Evolutionary conservation across 345 rosid genomes (phyloP).

Genomic region (Limnanthes douglasii): DNA sequence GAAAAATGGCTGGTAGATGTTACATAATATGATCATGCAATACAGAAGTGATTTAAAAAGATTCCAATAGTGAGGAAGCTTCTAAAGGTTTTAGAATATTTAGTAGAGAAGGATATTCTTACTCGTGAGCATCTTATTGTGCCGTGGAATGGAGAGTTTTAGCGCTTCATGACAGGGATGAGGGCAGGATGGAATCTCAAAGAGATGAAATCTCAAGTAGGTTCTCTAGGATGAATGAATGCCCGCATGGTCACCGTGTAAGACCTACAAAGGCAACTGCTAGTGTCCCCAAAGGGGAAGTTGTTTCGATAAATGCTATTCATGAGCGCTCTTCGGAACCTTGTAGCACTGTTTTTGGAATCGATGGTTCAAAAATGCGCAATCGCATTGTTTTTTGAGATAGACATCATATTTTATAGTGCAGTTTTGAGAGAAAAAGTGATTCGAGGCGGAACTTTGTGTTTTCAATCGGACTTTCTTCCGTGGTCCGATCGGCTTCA

Average conservation of each 20-base stretch:
- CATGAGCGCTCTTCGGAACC: constrained; percentile 16
- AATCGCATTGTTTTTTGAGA: too few relatives aligned
- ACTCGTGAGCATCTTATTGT: constrained; percentile 57
- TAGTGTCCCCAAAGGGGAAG: constrained; percentile 12
- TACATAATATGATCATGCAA: constrained; percentile 92
- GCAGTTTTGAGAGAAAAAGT: too few relatives aligned
- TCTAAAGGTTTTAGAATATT: constrained; percentile 89
- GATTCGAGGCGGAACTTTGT: too few relatives aligned
- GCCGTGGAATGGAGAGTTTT: constrained; percentile 92
- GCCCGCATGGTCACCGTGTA: constrained; percentile 16
- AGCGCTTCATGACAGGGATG: too few relatives aligned
- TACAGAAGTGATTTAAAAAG: constrained; percentile 79
- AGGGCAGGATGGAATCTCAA: constrained; percentile 22
- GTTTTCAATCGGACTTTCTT: too few relatives aligned
- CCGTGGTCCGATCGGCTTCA: too few relatives aligned
- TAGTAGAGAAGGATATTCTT: constrained; percentile 69
- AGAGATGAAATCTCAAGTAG: constrained; percentile 17
- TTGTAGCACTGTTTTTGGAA: constrained; percentile 10
- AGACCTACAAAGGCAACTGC: constrained; percentile 28
- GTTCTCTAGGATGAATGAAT: constrained; percentile 15
- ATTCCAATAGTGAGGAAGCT: constrained; percentile 94
- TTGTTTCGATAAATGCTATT: constrained; percentile 11
- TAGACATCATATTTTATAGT: too few relatives aligned
- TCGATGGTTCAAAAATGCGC: constrained; percentile 20
- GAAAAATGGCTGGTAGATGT: constrained; percentile 89